Conservation (phyloP, 2,329 filamentous ascomycete species). For the Talaromyces sp. region DNA sequence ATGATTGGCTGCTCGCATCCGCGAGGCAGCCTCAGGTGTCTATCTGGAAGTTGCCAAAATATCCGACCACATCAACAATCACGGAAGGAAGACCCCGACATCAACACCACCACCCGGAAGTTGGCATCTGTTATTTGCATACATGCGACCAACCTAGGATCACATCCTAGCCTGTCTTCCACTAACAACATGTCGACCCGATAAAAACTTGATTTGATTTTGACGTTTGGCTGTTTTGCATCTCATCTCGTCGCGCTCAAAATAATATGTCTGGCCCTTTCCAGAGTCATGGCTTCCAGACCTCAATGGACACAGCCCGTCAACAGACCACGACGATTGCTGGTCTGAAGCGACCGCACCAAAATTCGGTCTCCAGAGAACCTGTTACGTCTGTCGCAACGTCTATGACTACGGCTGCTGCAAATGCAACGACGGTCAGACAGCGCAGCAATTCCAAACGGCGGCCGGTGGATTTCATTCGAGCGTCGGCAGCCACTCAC, state of each 20-base stretch:
- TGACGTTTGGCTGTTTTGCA: background rate
- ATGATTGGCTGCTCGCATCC: conserved; percentile 5
- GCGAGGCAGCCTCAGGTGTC: conserved; percentile 8
- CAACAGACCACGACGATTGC: conserved; percentile 34
- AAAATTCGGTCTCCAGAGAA: conserved; percentile 3
- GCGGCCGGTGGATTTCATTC: conserved; percentile 28
- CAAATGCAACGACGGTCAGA: conserved; percentile 5
- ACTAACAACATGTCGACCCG: background rate
- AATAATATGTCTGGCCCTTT: conserved; percentile 21
- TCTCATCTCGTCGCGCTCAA: background rate
- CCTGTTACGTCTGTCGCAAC: background rate
- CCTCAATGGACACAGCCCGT: conserved; percentile 45
- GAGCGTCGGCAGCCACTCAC: conserved; percentile 28
- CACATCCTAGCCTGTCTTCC: background rate
- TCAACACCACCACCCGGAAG: background rate
- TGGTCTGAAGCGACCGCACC: conserved; percentile 51
- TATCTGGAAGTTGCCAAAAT: background rate
- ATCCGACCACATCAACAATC: conserved; percentile 9
- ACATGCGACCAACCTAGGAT: background rate
- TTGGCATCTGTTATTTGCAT: background rate
- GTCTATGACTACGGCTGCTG: background rate
- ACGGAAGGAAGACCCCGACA: background rate
- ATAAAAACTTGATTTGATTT: background rate
- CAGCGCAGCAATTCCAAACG: conserved; percentile 15
- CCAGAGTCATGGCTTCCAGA: conserved; percentile 55